Percentiles rank a stretch among this genome's conserved stretches.
Evolutionary conservation across 257 asterid species (phyloP).

Genomic region (Apocynum venetum): DNA sequence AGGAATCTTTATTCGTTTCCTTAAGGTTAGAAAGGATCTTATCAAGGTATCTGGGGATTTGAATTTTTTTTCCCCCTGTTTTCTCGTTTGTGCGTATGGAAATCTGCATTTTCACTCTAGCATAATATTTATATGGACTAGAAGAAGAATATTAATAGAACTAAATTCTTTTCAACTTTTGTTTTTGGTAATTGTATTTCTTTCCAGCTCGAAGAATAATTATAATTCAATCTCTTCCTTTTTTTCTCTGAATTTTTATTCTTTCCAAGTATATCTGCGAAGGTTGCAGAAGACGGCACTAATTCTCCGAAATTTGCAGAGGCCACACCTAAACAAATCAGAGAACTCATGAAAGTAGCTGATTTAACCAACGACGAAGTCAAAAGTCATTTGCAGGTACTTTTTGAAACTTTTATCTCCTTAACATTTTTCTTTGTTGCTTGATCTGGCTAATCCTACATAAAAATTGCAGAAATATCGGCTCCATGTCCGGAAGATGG

Average conservation of each 20-base stretch:
- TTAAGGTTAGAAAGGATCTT: background rate
- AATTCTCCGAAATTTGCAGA: constrained; percentile 12
- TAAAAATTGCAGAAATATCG: constrained; percentile 49
- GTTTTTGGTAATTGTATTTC: no score
- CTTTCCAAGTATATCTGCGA: background rate
- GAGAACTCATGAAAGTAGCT: constrained; percentile 36
- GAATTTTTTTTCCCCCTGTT: no score
- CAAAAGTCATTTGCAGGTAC: constrained; percentile 48
- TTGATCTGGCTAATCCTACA: background rate
- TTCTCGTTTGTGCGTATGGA: no score
- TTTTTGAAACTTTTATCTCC: background rate
- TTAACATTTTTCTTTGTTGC: no score
- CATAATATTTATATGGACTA: no score
- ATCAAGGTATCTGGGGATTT: background rate
- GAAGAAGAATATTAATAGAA: no score
- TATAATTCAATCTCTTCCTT: no score
- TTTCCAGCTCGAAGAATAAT: no score
- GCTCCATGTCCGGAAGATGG: constrained; percentile 42
- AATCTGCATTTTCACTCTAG: no score
- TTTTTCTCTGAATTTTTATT: background rate
- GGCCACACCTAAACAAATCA: constrained; percentile 43
- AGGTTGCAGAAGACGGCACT: background rate
- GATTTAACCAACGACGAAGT: constrained; percentile 40
- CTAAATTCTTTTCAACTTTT: no score
- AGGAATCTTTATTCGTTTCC: background rate